Percentiles rank a stretch among this genome's conserved stretches.
These are phyloP conservation scores for Craspedostauros australis DNA, from an alignment of 108 stramenopile species.

Conservation along the genomic window DNA sequence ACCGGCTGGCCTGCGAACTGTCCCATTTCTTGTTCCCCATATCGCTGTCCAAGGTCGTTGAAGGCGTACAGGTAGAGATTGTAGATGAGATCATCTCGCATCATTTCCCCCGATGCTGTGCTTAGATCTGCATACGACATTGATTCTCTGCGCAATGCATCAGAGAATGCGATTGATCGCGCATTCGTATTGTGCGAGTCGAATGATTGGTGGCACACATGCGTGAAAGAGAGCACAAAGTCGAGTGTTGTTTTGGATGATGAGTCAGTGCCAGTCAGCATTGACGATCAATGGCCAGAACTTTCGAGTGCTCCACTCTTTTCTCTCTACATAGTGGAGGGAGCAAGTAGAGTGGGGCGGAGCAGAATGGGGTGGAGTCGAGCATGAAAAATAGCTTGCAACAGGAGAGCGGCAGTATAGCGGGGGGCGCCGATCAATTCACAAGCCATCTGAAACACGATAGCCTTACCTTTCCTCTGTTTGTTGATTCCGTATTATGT, in stretches of 20 bases:
- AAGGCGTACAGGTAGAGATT: conserved; percentile 65
- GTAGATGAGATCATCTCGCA: conserved; percentile 57
- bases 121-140: conserved; percentile 21
- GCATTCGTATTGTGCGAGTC: no score
- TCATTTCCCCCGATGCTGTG: conserved; percentile 10
- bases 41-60: conserved; percentile 35
- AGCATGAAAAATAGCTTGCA: no score
- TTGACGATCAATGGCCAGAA: no score
- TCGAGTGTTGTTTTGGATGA: neutral
- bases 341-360: no score
- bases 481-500: no score
- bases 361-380: no score
- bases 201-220: neutral
- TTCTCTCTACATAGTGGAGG: no score
- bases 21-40: conserved; percentile 36
- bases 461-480: no score
- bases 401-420: no score
- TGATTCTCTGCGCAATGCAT: neutral
- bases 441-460: no score
- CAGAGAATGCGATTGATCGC: neutral
- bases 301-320: no score
- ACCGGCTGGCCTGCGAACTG: conserved; percentile 45
- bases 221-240: neutral
- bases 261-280: neutral
- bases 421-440: no score